Conservation (phyloP, 2,329 filamentous ascomycete genomes). For the Sporothrix pseudoabietina region DNA sequence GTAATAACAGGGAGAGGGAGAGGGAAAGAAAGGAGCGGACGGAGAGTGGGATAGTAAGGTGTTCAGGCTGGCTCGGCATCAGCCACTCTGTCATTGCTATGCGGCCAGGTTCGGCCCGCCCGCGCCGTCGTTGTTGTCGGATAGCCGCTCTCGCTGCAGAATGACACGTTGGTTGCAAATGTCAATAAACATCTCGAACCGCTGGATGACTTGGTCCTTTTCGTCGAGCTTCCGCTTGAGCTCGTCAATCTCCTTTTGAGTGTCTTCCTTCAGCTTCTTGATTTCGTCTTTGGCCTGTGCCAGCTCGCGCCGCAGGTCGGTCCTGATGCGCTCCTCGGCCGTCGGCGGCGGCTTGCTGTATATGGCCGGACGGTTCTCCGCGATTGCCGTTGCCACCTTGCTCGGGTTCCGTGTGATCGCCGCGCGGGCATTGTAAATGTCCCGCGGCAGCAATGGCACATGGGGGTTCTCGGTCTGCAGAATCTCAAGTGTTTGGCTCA, state of each 20-base stretch:
- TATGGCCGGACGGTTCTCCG: constrained; percentile 64
- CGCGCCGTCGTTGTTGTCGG: constrained; percentile 37
- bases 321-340: constrained; percentile 64
- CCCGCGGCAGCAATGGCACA: constrained; percentile 63
- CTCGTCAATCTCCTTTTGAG: constrained; percentile 59
- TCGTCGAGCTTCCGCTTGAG: constrained; percentile 63
- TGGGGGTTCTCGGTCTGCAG: constrained; percentile 65
- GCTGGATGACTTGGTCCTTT: constrained; percentile 63
- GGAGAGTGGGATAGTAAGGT: background rate
- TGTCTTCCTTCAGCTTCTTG: constrained; percentile 58
- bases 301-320: constrained; percentile 63
- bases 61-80: background rate
- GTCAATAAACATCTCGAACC: constrained; percentile 70
- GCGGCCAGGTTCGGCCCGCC: constrained; percentile 28
- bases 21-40: background rate
- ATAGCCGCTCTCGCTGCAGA: constrained; percentile 59
- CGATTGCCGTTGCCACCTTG: constrained; percentile 61
- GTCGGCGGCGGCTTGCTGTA: constrained; percentile 67
- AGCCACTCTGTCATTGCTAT: constrained; percentile 24
- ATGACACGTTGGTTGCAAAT: constrained; percentile 69
- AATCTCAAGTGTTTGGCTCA: constrained; percentile 67
- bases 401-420: constrained; percentile 67
- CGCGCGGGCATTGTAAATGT: constrained; percentile 68
- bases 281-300: constrained; percentile 60
- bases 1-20: background rate